A percentile compares a stretch with the other conserved stretches of the same genome.
Evolutionary conservation across 2,329 filamentous ascomycete species (phyloP).

Genomic region (Aureobasidium sp.): DNA sequence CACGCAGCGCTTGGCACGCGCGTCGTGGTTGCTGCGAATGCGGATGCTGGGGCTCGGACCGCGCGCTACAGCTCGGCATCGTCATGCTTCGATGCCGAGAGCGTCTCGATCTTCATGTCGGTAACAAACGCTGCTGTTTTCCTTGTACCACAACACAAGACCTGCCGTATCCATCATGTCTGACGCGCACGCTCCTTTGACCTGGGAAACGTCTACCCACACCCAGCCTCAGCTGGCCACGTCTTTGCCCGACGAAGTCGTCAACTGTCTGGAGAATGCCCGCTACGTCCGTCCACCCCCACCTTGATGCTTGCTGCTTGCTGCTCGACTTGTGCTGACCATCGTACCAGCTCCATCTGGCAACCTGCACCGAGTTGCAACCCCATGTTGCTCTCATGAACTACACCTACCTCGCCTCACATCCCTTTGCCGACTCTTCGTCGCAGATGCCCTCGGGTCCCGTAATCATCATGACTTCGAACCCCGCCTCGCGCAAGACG

Average conservation of each 20-base stretch:
- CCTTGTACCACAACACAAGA: neutral
- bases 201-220: slow-evolving; percentile 49
- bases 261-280: slow-evolving; percentile 86
- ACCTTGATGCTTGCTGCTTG: neutral
- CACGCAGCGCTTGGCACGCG: neutral
- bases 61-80: slow-evolving; percentile 3
- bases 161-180: slow-evolving; percentile 18
- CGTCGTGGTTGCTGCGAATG: neutral
- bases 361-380: slow-evolving; percentile 72
- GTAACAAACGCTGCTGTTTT: neutral
- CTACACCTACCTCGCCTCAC: slow-evolving; percentile 77
- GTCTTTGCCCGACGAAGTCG: slow-evolving; percentile 71
- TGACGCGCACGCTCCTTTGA: slow-evolving; percentile 21
- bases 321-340: slow-evolving; percentile 8
- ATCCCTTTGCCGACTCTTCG: slow-evolving; percentile 51
- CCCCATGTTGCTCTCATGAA: slow-evolving; percentile 98
- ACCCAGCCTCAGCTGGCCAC: slow-evolving; percentile 61
- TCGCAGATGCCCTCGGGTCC: slow-evolving; percentile 39
- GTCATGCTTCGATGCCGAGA: slow-evolving; percentile 5
- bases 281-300: slow-evolving; percentile 63
- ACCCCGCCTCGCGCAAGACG: slow-evolving; percentile 68
- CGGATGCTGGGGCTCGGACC: neutral
- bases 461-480: slow-evolving; percentile 85
- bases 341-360: slow-evolving; percentile 70
- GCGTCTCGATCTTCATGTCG: neutral